Base-by-base conservation (phyloP, 371 early-diverging fungal species). In the Mortierella sp. region DNA sequence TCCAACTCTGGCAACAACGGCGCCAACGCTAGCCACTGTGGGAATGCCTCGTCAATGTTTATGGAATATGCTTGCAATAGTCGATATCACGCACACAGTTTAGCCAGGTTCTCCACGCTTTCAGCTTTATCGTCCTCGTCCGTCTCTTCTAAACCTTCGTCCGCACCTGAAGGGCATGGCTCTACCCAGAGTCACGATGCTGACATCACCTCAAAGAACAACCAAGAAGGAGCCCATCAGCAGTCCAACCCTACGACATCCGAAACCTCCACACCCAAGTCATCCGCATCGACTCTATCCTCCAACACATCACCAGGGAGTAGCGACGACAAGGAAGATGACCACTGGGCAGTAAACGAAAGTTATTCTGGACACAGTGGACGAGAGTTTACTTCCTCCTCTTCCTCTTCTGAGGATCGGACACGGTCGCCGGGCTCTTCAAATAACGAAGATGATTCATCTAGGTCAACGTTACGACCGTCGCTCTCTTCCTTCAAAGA, bases 261-360 rank as follows among this genome's bases (percentile, higher is more conserved):
- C 43, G 70, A 75, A 57, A 14, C 66, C 66, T 66, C 65, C 63
- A 70, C 75, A 75, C 67, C 65, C 26, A 25, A 11, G n/a, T 58
- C 66, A 58, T 53, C 64, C n/a, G 15, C 68, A 55, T 43, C 57
- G 23, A 18, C 65, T 11, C 28, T 60, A 26, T 19, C 64, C 18
- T 19, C 68, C n/a, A 51, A 60, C 30, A 9, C 64, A 26, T 23
- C 48, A 15, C 30, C 71, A 25, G 30, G 53, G 30, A 46, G 2
- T 28, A 14, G 57, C 6, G 79, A 77, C 14, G 79, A 77, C 62
- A 77, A 72, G 43, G 53, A 53, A 3, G 79, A 77, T 26, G 79
- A 77, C 50, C 72, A 59, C 23, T 77, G 79, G 79, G 79, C 72
- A 6, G 63, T 77, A 46, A 77, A 77, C 48, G 79, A 77, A 53